These are phyloP conservation scores for Starmerella khaoyaiensis DNA, from an alignment of 805 yeast genomes.

Conservation along the genomic window DNA sequence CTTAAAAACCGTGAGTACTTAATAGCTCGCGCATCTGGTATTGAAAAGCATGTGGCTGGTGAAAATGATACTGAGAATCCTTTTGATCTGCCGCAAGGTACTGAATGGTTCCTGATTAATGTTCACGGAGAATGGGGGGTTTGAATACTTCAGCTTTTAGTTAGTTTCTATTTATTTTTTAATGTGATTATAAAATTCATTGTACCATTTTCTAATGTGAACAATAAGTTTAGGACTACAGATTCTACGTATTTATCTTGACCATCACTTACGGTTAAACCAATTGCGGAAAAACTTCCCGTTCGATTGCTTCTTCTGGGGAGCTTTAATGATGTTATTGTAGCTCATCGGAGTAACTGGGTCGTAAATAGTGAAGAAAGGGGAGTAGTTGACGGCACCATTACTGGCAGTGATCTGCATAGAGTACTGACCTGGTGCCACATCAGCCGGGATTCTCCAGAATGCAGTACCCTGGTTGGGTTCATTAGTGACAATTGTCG, in stretches of 20 bases:
- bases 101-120: slow-evolving; percentile 24
- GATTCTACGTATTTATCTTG: no score
- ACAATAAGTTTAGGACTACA: no score
- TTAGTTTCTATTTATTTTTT: no score
- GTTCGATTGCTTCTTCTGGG: neutral
- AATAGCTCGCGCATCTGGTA: slow-evolving; percentile 51
- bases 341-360: slow-evolving; percentile 11
- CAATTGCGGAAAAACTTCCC: no score
- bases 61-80: slow-evolving; percentile 41
- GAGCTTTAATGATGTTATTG: neutral
- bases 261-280: no score
- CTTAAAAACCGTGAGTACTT: slow-evolving; percentile 59
- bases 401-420: slow-evolving; percentile 19
- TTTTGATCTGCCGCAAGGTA: slow-evolving; percentile 47
- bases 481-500: slow-evolving; percentile 23
- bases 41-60: slow-evolving; percentile 35
- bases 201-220: no score
- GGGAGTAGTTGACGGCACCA: slow-evolving; percentile 24
- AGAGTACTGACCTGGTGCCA: slow-evolving; percentile 14
- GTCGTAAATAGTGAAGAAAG: slow-evolving; percentile 18
- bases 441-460: slow-evolving; percentile 23
- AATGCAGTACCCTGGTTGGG: slow-evolving; percentile 24
- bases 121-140: slow-evolving; percentile 20
- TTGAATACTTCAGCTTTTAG: neutral
- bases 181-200: no score